Evolutionary conservation across 1,284 basidiomycete species (phyloP), one percentile per base, ranked within the genome.

Genomic region (Fomitopsis schrenkii): DNA sequence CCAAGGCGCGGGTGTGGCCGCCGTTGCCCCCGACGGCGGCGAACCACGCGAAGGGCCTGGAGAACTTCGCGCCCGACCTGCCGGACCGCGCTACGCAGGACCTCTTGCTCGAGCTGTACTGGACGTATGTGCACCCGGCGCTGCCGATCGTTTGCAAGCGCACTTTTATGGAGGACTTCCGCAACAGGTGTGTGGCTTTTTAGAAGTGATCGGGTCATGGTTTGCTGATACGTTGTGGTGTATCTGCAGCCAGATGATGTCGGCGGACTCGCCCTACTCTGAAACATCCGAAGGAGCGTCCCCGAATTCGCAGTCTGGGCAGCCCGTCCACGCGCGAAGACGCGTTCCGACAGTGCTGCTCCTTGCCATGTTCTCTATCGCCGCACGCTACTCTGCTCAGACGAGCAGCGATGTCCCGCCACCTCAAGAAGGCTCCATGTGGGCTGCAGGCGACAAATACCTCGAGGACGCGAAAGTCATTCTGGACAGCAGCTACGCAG

Each of bases 1-100:
- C 92, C 0, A 87, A 85, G 67, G 88, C 90, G 4, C 80, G 93
- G 15, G 87, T 93, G 22, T 94, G 93, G 93, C 93, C 92, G 0
- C 86, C 85, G 3, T 75, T 88, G 36, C 76, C 77, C 26, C 78
- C 81, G 5, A 65, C 66, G 2, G 66, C 63, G 48, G 70, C 55
- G 53, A 72, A 65, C 40, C 71, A 67, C 60, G 71, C 67, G 57
- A 71, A 73, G 54, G 71, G 69, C 19, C 76, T 79, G 12, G 78
- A 78, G 35, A 78, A 80, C 40, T 70, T 76, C 55, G 66, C 68
- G 19, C 69, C 75, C 8, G 70, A 74, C 40, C 72, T 92, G n/a
- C 91, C 90, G 19, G 74, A 83, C 52, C 66, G 72, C 40, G 72
- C 78, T 38, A 76, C 80, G 52, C 91, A 93, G 75, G 83, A 90